Evolutionary conservation across 2,329 filamentous ascomycete species (phyloP).

Genomic region (Aureobasidium sp.): DNA sequence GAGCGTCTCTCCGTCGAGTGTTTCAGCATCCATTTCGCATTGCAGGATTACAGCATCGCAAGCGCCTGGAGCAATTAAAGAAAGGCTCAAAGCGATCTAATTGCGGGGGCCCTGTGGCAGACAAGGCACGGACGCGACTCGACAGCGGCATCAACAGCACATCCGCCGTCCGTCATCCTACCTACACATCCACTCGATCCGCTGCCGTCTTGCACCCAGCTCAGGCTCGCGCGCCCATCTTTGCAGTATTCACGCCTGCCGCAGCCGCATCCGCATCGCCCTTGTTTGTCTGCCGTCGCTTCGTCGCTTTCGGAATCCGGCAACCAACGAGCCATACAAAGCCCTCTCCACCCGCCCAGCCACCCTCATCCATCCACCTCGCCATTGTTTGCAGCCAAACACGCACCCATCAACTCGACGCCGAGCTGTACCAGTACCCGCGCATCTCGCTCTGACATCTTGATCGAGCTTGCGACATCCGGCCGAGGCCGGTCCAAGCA

Average conservation of each 20-base stretch:
- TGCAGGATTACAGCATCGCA: not conserved
- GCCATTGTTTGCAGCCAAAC: slow-evolving; percentile 11
- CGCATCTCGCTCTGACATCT: not conserved
- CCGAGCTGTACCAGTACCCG: not conserved
- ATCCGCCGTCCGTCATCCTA: not conserved
- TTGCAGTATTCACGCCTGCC: not conserved
- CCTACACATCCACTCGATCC: not conserved
- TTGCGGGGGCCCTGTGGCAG: not conserved
- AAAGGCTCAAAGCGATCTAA: not conserved
- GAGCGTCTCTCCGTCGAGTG: not conserved
- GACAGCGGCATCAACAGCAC: not conserved
- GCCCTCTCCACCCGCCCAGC: not conserved
- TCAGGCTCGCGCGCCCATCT: not conserved
- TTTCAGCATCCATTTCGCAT: not conserved
- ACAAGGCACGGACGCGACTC: not conserved
- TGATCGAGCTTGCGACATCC: slow-evolving; percentile 14
- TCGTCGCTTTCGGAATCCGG: slow-evolving; percentile 2
- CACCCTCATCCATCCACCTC: not conserved
- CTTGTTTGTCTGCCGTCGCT: slow-evolving; percentile 2
- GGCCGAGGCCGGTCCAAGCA: slow-evolving; percentile 13
- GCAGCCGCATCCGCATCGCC: not conserved
- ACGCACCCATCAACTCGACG: not conserved
- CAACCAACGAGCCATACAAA: slow-evolving; percentile 1
- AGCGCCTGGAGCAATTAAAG: not conserved
- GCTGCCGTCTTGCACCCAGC: not conserved